Base-by-base conservation (phyloP, 768 basidiomycete species). In the Lactarius sp. region DNA sequence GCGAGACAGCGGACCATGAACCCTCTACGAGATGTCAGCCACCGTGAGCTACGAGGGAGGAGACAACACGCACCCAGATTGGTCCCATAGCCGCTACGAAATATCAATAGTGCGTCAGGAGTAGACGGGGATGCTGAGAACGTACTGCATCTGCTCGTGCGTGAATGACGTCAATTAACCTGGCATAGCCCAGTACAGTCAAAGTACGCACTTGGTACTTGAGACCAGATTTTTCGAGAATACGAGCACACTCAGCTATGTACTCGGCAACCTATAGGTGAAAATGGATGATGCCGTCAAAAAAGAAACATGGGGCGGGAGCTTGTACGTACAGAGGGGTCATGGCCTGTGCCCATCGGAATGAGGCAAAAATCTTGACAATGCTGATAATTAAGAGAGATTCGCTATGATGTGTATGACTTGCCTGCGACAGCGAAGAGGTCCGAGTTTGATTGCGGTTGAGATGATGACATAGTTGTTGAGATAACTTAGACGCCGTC, bases 361-460 rank as follows among this genome's bases (percentile, higher is more conserved):
- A 94, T 86, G 44, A 94, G 83, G 70, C 92, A 94, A 71, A 95
- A 93, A 73, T 94, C 92, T 92, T 63, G 20, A n/a, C 18, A 18
- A 18, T 2, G 39, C n/a, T 14, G 50, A 44, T 46, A 33, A 44
- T 27, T 3, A 27, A 27, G 27, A 20, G 44, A 36, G 56, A 66
- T 46, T 52, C 60, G 44, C 41, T 41, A 66, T 2, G 52, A 44
- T 33, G 47, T 5, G 33, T 27, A 27, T 27, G 52, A 31, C 41
- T 31, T 74, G 85, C 90, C 90, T 75, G 90, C 90, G 46, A 89
- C 84, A 22, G 88, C 89, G 71, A 91, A 92, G 52, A 92, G 81
- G 60, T 89, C 83, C 12, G 64, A 52, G 33, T 62, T 8, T 31
- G 53, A 46, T 47, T 20, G 41, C 89, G 54, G 88, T 80, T 65